Base-by-base conservation (phyloP, 108 stramenopile genomes). In the Epipyxis sp. region DNA sequence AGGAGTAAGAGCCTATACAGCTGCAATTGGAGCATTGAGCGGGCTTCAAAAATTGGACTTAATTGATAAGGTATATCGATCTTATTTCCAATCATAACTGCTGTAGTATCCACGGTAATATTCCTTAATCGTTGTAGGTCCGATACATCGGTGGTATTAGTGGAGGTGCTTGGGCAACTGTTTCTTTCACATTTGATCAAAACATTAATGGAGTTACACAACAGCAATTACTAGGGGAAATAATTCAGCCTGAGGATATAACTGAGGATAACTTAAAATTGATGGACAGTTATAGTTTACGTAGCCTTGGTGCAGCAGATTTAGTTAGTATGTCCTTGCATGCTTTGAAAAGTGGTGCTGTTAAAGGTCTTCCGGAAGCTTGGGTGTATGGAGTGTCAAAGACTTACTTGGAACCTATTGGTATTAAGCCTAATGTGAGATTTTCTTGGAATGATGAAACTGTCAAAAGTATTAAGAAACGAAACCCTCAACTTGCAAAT, bases 111-210 rank as follows among this genome's bases (percentile, higher is more conserved):
- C 54, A 57, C 54, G 25, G 54, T n/a, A 57, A n/a, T n/a, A 57
- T n/a, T 57, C 54, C 25, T 57, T n/a, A n/a, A n/a, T 57, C 25
- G 25, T 57, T n/a, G n/a, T n/a, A n/a, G n/a, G n/a, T 74, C 50
- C 6, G 34, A 10, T 74, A 74, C 43, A 34, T 74, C 6, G 50
- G 46, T 20, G 71, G 71, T 37, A 74, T 74, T 29, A 74, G 71
- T 74, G 71, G 71, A 34, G 71, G 71, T 27, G 37, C 71, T 6
- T 74, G 71, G 71, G 71, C 71, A 13, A 74, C 71, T 32, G 13
- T 34, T 3, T 42, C 71, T 42, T 74, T 35, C 43, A 10, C 34
- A 6, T 74, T 13, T 25, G 44, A 37, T 54, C 71, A 74, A 25
- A 37, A 40, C 20, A 37, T 68, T 16, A 50, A 20, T 20, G 20